Evolutionary conservation across 2,329 filamentous ascomycete genomes (phyloP).

Genomic region (Hymenoscyphus repandus): DNA sequence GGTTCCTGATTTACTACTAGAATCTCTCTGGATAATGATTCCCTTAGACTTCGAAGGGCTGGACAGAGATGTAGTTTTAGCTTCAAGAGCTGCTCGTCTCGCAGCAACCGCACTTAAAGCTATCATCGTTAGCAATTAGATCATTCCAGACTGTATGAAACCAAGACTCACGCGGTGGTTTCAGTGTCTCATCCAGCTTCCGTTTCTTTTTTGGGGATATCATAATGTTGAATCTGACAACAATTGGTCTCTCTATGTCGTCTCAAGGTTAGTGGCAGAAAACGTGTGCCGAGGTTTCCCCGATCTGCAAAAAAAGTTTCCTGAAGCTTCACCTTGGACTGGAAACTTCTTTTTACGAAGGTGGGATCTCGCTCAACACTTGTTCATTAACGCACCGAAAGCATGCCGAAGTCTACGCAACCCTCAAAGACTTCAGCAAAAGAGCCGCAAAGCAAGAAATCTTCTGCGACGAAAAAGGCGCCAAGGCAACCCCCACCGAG

Average conservation of each 20-base stretch:
- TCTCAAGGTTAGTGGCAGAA: background rate
- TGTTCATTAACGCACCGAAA: background rate
- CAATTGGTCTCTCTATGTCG: background rate
- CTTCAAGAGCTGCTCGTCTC: slow-evolving; percentile 17
- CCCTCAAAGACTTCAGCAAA: slow-evolving; percentile 18
- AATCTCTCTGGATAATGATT: too few relatives aligned
- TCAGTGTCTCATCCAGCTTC: slow-evolving; percentile 36
- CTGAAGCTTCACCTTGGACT: background rate
- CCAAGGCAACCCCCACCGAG: slow-evolving; percentile 14
- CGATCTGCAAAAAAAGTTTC: slow-evolving; percentile 13
- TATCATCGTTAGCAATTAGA: slow-evolving; percentile 17
- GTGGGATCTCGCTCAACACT: too few relatives aligned
- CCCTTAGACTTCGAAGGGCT: background rate
- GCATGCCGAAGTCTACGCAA: slow-evolving; percentile 11
- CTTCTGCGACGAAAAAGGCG: slow-evolving; percentile 1
- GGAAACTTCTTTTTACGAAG: too few relatives aligned
- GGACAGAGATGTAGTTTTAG: background rate
- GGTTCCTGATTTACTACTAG: too few relatives aligned
- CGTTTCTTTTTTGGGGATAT: slow-evolving; percentile 36
- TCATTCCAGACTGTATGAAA: background rate
- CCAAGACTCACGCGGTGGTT: slow-evolving; percentile 32
- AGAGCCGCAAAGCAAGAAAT: slow-evolving; percentile 13
- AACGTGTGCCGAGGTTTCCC: slow-evolving; percentile 5
- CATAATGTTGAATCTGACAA: background rate
- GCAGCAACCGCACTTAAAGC: slow-evolving; percentile 30